These are phyloP conservation scores for Myriosclerotinia duriaeana DNA, from an alignment of 2,329 filamentous ascomycete species.

Conservation along the genomic window DNA sequence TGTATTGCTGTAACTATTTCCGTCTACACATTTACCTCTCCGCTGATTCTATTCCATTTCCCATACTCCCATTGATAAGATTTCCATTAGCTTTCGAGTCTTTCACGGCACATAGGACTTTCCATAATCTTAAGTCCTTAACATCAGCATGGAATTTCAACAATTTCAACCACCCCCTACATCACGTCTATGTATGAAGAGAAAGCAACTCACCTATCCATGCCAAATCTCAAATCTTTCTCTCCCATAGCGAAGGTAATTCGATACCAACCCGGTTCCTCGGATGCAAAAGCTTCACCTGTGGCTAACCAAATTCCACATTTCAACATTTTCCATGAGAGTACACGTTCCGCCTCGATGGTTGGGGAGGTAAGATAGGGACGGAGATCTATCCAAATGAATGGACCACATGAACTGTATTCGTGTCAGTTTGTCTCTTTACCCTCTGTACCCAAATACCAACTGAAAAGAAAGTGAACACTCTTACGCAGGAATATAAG, in stretches of 20 bases:
- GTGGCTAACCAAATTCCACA: slow-evolving; percentile 28
- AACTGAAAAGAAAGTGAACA: not conserved
- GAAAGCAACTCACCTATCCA: slow-evolving; percentile 20
- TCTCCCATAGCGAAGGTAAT: slow-evolving; percentile 26
- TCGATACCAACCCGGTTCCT: slow-evolving; percentile 25
- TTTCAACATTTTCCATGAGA: slow-evolving; percentile 26
- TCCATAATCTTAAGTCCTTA: slow-evolving; percentile 6
- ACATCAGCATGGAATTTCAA: not conserved
- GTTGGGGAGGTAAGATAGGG: slow-evolving; percentile 20
- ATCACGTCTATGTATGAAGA: not conserved
- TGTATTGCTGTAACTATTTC: not conserved
- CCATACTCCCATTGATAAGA: not conserved
- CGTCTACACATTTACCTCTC: not conserved
- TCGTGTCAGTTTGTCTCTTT: not conserved
- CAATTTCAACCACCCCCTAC: not conserved
- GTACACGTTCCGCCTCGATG: slow-evolving; percentile 21
- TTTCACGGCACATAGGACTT: not conserved
- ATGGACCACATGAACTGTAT: slow-evolving; percentile 25
- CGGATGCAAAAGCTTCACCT: slow-evolving; percentile 26
- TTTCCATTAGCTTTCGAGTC: not conserved
- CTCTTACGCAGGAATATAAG: slow-evolving; percentile 23
- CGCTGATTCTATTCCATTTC: not conserved
- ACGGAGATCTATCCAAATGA: slow-evolving; percentile 27
- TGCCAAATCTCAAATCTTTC: slow-evolving; percentile 25
- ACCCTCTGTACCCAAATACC: not conserved